phyloP scores from a whole-genome alignment of 2,329 filamentous ascomycete species.

The Dactylellina parvicollis region DNA sequence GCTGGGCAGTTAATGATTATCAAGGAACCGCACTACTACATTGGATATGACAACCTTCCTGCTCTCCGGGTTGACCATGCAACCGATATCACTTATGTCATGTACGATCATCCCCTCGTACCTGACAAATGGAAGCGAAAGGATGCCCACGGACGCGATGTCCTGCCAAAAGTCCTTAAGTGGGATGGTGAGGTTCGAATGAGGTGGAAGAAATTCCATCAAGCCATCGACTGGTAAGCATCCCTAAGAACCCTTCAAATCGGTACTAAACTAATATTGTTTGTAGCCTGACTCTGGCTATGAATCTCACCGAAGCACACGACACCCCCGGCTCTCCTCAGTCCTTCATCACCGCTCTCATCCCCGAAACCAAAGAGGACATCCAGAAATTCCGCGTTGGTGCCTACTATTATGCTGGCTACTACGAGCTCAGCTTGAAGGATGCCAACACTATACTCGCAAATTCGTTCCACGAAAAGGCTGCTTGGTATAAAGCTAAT shows the following conservation, averaged over 20 bases:
- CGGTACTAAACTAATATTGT: not conserved
- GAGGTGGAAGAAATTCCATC: slow-evolving; percentile 44
- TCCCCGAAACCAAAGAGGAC: not conserved
- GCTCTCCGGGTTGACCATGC: slow-evolving; percentile 41
- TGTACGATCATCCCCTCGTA: slow-evolving; percentile 27
- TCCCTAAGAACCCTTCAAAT: not conserved
- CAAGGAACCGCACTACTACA: slow-evolving; percentile 42
- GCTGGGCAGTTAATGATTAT: slow-evolving; percentile 39
- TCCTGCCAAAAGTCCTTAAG: slow-evolving; percentile 17
- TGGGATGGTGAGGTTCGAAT: slow-evolving; percentile 47
- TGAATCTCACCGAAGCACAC: not conserved
- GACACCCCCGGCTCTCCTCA: not conserved
- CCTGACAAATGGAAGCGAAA: slow-evolving; percentile 26
- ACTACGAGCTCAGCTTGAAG: slow-evolving; percentile 11
- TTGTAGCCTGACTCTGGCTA: slow-evolving; percentile 10
- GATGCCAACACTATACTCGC: slow-evolving; percentile 21
- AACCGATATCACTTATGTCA: slow-evolving; percentile 36
- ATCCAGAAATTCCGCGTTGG: slow-evolving; percentile 14
- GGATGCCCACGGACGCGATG: slow-evolving; percentile 24
- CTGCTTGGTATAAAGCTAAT: slow-evolving; percentile 42
- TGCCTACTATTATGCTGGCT: slow-evolving; percentile 10
- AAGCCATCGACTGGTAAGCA: slow-evolving; percentile 36
- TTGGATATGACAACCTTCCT: slow-evolving; percentile 17
- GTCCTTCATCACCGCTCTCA: too few relatives aligned
- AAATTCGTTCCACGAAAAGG: slow-evolving; percentile 14